A percentile compares a stretch with the other conserved stretches of the same genome.
These are phyloP conservation scores for Massarina eburnea DNA, from an alignment of 2,329 filamentous ascomycete species.

Conservation along the genomic window DNA sequence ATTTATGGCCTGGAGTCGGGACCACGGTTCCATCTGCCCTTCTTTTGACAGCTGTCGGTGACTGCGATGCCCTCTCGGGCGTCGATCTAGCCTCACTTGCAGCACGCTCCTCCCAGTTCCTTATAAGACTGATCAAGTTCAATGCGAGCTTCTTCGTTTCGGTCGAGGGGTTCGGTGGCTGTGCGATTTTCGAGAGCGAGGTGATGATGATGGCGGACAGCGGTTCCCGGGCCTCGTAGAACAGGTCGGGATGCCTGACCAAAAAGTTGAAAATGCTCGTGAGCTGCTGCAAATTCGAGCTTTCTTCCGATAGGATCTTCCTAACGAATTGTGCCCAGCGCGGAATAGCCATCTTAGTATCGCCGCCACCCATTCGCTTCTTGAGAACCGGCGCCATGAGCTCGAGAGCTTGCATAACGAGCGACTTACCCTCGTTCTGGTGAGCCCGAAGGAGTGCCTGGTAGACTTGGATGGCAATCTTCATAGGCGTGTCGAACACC, in stretches of 20 bases:
- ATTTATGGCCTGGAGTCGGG: constrained; percentile 45
- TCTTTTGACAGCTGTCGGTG: constrained; percentile 70
- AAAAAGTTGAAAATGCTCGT: constrained; percentile 98
- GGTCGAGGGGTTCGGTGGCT: constrained; percentile 78
- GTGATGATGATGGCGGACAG: constrained; percentile 87
- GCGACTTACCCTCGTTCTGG: constrained; percentile 86
- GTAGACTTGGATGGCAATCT: constrained; percentile 96
- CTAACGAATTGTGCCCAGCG: constrained; percentile 89
- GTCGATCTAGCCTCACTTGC: constrained; percentile 58
- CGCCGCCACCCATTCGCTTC: constrained; percentile 71
- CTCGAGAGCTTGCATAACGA: constrained; percentile 93
- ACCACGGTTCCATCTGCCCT: constrained; percentile 68
- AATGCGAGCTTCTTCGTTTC: constrained; percentile 91
- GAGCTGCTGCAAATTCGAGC: constrained; percentile 91
- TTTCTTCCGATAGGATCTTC: constrained; percentile 90
- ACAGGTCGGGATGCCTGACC: constrained; percentile 86
- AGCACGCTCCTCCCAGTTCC: constrained; percentile 87
- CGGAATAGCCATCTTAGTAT: constrained; percentile 66
- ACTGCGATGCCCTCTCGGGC: constrained; percentile 59
- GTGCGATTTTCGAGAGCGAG: constrained; percentile 84
- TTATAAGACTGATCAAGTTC: constrained; percentile 87
- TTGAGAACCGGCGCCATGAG: constrained; percentile 92
- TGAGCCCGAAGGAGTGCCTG: constrained; percentile 87
- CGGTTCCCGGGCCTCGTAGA: constrained; percentile 92
- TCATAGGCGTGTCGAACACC: constrained; percentile 91